Evolutionary conservation across 2,329 filamentous ascomycete genomes (phyloP), one percentile per base, ranked within the genome.

Genomic region (Fusarium fracticaudum): DNA sequence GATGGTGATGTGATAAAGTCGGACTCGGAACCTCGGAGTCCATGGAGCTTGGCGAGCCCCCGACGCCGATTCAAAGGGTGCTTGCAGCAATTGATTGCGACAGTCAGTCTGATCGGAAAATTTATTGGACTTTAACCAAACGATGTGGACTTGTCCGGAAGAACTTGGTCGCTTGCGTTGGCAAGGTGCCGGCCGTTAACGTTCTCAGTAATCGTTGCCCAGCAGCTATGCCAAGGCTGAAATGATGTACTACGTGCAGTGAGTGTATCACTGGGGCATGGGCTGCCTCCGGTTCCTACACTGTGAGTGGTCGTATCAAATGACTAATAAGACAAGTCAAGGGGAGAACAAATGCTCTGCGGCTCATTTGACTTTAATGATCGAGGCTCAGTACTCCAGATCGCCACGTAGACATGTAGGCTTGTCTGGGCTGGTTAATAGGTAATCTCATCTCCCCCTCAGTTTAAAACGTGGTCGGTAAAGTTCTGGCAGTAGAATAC

Each of bases 111-210:
- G 24, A 68, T 45, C 61, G 63, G 48, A 47, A 37, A 64, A 61
- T 60, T 37, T 22, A 40, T 58, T 58, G 33, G 53, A 50, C 54
- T 22, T 69, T 55, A 22, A 22, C 26, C 29, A 64, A 75, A 67
- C 69, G 67, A 47, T 68, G 44, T 60, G 55, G 59, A 75, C 69
- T 73, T 75, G 29, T 35, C 24, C 20, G 24, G 38, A 62, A 55
- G 62, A 51, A 51, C 51, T 50, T 73, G 61, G 48, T 75, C 72
- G 72, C 58, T 75, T 75, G 62, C 65, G 72, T 73, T 74, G 72
- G 61, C 66, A 72, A 75, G 72, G 72, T 73, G 70, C 60, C 62
- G 29, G 60, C 41, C 72, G 59, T 75, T 68, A 73, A 72, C 60
- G 71, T 45, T 63, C 35, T 43, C 48, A 50, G 60, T 69, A 45